These are phyloP conservation scores for Podochytrium sp. DNA, from an alignment of 192 early-diverging fungal genomes.

Conservation along the genomic window DNA sequence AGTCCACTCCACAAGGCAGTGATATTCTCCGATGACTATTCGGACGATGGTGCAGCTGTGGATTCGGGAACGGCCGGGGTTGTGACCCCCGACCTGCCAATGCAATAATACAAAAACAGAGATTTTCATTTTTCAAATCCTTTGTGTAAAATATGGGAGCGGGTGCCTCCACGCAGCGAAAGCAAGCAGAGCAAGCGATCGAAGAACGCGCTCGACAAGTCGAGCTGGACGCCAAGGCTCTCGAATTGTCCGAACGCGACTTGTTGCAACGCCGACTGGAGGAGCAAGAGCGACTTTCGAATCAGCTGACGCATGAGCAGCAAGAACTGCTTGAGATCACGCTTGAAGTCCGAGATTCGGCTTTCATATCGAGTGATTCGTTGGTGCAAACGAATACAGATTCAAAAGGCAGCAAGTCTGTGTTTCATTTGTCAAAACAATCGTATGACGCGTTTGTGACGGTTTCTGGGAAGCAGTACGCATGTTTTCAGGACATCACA, in stretches of 20 bases:
- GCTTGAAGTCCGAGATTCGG: background rate
- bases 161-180: background rate
- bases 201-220: background rate
- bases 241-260: background rate
- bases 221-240: background rate
- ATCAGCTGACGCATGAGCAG: background rate
- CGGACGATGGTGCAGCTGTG: background rate
- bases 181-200: background rate
- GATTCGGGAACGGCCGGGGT: conserved; percentile 25
- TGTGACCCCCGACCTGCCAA: background rate
- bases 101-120: background rate
- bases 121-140: background rate
- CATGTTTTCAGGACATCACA: background rate
- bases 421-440: too few species aligned
- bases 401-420: too few species aligned
- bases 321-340: background rate
- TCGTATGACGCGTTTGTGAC: background rate
- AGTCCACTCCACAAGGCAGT: conserved; percentile 24
- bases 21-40: conserved; percentile 10
- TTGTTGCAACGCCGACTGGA: background rate
- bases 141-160: background rate
- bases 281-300: background rate
- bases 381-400: too few species aligned
- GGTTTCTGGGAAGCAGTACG: background rate
- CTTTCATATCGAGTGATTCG: background rate